These are phyloP conservation scores for Malassezia pachydermatis DNA, from an alignment of 1,284 basidiomycete genomes.

Conservation along the genomic window DNA sequence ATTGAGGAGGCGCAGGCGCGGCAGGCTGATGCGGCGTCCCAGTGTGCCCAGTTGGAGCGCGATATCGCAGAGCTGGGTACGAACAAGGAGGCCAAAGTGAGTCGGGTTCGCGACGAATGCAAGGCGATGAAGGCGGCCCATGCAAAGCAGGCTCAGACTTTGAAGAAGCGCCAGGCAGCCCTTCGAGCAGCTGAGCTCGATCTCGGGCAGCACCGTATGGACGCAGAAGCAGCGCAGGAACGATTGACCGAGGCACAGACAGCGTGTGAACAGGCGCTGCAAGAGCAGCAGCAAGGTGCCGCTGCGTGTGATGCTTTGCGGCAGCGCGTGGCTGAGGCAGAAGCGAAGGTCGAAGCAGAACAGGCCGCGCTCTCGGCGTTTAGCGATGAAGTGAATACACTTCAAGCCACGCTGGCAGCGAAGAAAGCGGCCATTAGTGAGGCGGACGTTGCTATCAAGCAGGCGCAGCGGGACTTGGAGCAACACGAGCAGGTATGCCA, in stretches of 20 bases:
- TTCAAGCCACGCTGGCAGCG: slow-evolving; percentile 68
- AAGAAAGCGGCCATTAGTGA: slow-evolving; percentile 69
- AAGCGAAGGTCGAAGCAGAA: slow-evolving; percentile 67
- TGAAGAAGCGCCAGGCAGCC: slow-evolving; percentile 81
- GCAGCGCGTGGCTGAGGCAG: slow-evolving; percentile 58
- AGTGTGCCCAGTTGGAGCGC: slow-evolving; percentile 75
- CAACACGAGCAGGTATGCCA: slow-evolving; percentile 52
- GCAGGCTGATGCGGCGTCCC: slow-evolving; percentile 64
- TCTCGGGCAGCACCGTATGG: slow-evolving; percentile 72
- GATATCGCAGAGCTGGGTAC: slow-evolving; percentile 98
- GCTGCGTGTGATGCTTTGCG: slow-evolving; percentile 57
- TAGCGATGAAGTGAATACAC: slow-evolving; percentile 71
- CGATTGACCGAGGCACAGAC: slow-evolving; percentile 58
- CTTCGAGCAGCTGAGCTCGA: slow-evolving; percentile 77
- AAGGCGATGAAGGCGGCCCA: slow-evolving; percentile 68
- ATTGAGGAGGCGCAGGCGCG: slow-evolving; percentile 63
- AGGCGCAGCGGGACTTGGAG: slow-evolving; percentile 54
- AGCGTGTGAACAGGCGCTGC: slow-evolving; percentile 57
- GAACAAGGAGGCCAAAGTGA: slow-evolving; percentile 93
- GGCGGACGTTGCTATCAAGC: slow-evolving; percentile 61
- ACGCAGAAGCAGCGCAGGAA: slow-evolving; percentile 59
- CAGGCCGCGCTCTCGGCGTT: slow-evolving; percentile 74
- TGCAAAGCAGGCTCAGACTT: slow-evolving; percentile 65
- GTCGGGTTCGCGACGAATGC: slow-evolving; percentile 74
- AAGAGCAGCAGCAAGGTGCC: slow-evolving; percentile 59